Evolutionary conservation across 208 protist species (phyloP), one percentile per base, ranked within the genome.

Genomic region (Crithidia bombi): DNA sequence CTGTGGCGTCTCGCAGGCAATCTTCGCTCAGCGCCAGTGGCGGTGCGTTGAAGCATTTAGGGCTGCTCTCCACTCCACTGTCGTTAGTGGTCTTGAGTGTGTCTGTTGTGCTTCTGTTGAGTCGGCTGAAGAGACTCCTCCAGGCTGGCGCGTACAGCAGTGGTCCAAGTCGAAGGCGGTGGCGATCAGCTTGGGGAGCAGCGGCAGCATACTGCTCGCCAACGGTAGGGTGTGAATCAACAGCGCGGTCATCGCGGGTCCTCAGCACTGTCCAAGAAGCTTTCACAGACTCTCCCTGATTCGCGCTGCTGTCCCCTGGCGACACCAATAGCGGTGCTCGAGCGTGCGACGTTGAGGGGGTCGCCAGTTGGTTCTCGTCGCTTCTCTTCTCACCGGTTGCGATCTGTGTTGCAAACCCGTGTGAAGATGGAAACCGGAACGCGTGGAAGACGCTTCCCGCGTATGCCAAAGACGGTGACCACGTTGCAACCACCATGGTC

Each of bases 91-190:
- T 10, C 4, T 51, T 28, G 46, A 9, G 6, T 49, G 46, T 51
- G 46, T 19, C 12, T 19, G 7, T 12, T 12, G 36, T 19, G 43
- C 4, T 21, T 19, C 44, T 35, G 50, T n/a, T 61, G 19, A 33
- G 52, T 7, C 58, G 58, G 2, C 14, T 65, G 26, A 65, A 65
- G n/a, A 65, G 58, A 17, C 15, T 41, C 19, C 44, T 3, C 58
- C 58, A 65, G 19, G 58, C 41, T 28, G 58, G 43, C 25, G 58
- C 58, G 58, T 65, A 54, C 6, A 65, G 58, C 58, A 65, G 2
- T 0, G 58, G 1, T 5, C 58, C 58, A 15, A 65, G 58, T 1
- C 30, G 43, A 28, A 65, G 43, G 43, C 25, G 43, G 3, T 5
- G n/a, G 46, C 46, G 38, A 15, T 41, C 38, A 41, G n/a, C n/a